These are phyloP conservation scores for Boletus sp. DNA, from an alignment of 768 basidiomycete genomes.

Conservation along the genomic window DNA sequence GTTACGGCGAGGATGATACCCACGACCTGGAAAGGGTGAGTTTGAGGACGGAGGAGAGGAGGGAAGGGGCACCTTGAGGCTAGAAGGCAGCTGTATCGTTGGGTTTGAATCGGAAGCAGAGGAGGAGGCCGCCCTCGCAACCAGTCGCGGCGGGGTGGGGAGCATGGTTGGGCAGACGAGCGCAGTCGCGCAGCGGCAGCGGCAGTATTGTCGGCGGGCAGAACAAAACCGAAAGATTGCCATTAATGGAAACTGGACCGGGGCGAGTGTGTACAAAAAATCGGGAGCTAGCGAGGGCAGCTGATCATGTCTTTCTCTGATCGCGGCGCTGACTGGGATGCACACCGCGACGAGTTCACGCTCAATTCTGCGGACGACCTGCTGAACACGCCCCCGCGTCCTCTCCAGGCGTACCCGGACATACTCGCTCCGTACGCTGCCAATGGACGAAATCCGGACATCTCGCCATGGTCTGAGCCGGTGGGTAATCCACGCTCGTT, in stretches of 20 bases:
- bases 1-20: conserved; percentile 72
- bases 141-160: conserved; percentile 5
- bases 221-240: conserved; percentile 8
- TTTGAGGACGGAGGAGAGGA: background rate
- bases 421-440: background rate
- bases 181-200: conserved; percentile 1
- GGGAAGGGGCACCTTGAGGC: conserved; percentile 47
- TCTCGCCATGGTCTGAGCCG: conserved; percentile 21
- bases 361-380: conserved; percentile 8
- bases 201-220: background rate
- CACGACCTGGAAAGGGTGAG: conserved; percentile 49
- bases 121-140: conserved; percentile 32
- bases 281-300: background rate
- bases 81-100: conserved; percentile 36
- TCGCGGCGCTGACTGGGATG: background rate
- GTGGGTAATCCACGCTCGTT: conserved; percentile 1
- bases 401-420: conserved; percentile 14
- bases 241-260: conserved; percentile 6
- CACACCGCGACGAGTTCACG: conserved; percentile 9
- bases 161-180: background rate
- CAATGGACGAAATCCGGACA: conserved; percentile 9
- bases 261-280: background rate
- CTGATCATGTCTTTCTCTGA: conserved; percentile 16
- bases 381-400: background rate
- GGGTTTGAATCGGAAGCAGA: conserved; percentile 37